Evolutionary conservation across 768 basidiomycete species (phyloP).

Genomic region (Suillus paluster): DNA sequence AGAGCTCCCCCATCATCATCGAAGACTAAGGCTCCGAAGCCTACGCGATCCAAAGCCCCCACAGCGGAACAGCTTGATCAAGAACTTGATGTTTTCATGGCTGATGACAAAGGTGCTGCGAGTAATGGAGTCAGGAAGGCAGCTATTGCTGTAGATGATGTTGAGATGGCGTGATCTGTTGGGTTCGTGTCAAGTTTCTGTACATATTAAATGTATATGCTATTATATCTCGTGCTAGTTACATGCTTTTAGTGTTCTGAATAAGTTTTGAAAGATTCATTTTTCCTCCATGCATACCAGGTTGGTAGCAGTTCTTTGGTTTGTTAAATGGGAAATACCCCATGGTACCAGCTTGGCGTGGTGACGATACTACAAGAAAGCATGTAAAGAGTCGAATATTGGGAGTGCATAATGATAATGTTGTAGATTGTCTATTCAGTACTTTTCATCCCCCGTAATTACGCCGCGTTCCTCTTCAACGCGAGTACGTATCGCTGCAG

Average conservation of each 20-base stretch:
- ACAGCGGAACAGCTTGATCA: slow-evolving; percentile 85
- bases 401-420: background rate
- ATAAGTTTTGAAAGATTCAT: background rate
- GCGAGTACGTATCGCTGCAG: slow-evolving; percentile 31
- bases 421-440: background rate
- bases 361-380: too few species aligned
- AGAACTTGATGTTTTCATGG: slow-evolving; percentile 89
- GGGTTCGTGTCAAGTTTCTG: background rate
- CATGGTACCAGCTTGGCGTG: too few species aligned
- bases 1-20: slow-evolving; percentile 16
- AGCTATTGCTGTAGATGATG: slow-evolving; percentile 42
- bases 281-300: background rate
- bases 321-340: too few species aligned
- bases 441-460: background rate
- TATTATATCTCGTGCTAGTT: slow-evolving; percentile 6
- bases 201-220: slow-evolving; percentile 7
- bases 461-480: slow-evolving; percentile 14
- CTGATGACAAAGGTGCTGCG: slow-evolving; percentile 47
- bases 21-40: slow-evolving; percentile 34
- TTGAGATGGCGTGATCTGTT: slow-evolving; percentile 52
- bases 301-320: too few species aligned
- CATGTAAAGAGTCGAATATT: background rate
- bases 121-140: slow-evolving; percentile 22
- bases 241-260: background rate
- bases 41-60: slow-evolving; percentile 56